phyloP scores from a whole-genome alignment of 805 yeast species.

The Wickerhamiella allomyrinae region DNA sequence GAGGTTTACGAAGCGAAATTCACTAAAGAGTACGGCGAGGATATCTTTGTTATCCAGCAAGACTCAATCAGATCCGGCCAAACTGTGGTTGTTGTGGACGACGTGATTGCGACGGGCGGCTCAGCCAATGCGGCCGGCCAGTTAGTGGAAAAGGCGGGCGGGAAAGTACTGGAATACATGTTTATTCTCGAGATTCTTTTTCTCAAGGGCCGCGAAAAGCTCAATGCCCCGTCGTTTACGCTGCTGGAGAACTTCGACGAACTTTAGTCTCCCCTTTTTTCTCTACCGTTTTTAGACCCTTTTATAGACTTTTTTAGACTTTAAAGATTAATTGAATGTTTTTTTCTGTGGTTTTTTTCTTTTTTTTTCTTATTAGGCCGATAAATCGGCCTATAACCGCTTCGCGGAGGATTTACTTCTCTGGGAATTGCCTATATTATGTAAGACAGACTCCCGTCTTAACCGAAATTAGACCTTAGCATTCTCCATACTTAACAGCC shows the following conservation, averaged over 20 bases:
- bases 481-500: too few relatives aligned
- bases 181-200: conserved; percentile 92
- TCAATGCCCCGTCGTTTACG: conserved; percentile 79
- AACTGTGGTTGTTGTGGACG: conserved; percentile 80
- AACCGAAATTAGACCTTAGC: too few relatives aligned
- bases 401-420: too few relatives aligned
- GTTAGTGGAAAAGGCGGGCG: conserved; percentile 52
- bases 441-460: too few relatives aligned
- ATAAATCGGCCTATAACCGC: too few relatives aligned
- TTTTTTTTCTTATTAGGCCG: too few relatives aligned
- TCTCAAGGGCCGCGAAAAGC: conserved; percentile 82
- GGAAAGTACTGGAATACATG: conserved; percentile 60
- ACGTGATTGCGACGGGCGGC: conserved; percentile 96
- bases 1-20: conserved; percentile 55
- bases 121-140: conserved; percentile 91
- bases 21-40: conserved; percentile 84
- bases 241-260: conserved; percentile 57
- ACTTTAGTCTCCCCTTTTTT: too few relatives aligned
- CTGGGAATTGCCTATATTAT: too few relatives aligned
- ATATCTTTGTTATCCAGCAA: conserved; percentile 75
- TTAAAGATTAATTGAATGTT: too few relatives aligned
- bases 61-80: conserved; percentile 69
- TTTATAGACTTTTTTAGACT: too few relatives aligned
- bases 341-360: too few relatives aligned
- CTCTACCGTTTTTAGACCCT: too few relatives aligned